Base-by-base conservation (phyloP, 371 early-diverging fungal species). In the Circinella minor region DNA sequence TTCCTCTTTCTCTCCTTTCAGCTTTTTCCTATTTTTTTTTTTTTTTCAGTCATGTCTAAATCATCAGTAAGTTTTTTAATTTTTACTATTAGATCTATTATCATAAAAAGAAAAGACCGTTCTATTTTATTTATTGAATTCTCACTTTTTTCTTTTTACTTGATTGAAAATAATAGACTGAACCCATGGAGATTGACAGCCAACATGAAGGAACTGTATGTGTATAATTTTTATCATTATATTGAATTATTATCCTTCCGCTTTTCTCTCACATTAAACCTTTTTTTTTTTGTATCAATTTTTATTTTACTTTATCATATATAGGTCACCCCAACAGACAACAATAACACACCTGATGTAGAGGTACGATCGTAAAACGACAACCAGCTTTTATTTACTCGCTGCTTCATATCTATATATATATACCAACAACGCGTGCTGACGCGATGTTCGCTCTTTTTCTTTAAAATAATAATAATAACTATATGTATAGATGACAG, bases 131-230 rank as follows among this genome's bases (percentile, higher is more conserved):
- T 27, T 27, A 27, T 27, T 27, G 27, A 27, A 1, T 27, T 27
- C 27, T 27, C 27, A 27, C n/a, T 15, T 51, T 51, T n/a, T 51
- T 15, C n/a, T 15, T 3, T n/a, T 6, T 51, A 8, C 8, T 51
- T n/a, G 17, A 43, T 43, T 43, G 9, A 9, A 43, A 14, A 18
- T n/a, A 38, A 14, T 48, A 65, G 36, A 36, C 34, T 49, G 65
- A 65, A 10, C 65, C 54, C 18, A 65, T 65, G 65, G 65, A 65
- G 14, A 36, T 65, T 65, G 65, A 65, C 65, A 65, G 51, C 36
- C 65, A 48, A 18, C 37, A n/a, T 8, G 65, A 65, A 18, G 65
- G 37, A 46, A 36, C 65, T n/a, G 65, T 65, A 54, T 34, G 36
- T 10, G 7, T 20, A 20, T 39, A 49, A 9, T 43, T 43, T 11